Base-by-base conservation (phyloP, 2,329 filamentous ascomycete species). In the Fusarium kyushuense region DNA sequence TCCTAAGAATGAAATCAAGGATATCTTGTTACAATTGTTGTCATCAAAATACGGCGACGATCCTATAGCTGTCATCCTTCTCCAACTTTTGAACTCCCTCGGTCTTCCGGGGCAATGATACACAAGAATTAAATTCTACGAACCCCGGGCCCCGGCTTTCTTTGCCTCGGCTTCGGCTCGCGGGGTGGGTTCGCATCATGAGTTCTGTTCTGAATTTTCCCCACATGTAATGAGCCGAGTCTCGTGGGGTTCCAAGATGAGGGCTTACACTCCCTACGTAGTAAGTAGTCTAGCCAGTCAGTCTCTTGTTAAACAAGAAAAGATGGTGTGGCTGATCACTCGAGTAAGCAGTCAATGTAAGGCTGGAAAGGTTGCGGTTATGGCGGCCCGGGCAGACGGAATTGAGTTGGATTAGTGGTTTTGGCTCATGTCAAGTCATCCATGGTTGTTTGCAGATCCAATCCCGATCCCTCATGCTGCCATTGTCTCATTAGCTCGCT, bases 101-200 rank as follows among this genome's bases (percentile, higher is more conserved):
- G 65, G 60, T 66, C 51, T 65, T 43, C 65, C 65, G 65, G 65
- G 54, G 33, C 65, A 68, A 69, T 65, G 65, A 65, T 65, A 41
- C 33, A 48, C 25, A 58, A 54, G n/a, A 38, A 54, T n/a, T 19
- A 30, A 47, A 36, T 29, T 33, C 17, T 47, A 54, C 65, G 69
- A 36, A 43, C 57, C 69, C 70, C 71, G 66, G 69, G 52, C 70
- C 71, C 71, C 69, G 58, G 56, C 58, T 61, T 32, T 46, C 21
- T 46, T 71, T 74, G 72, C 72, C 72, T 74, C 72, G 72, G 72
- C 72, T 74, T 74, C 72, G 72, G 72, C 72, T 74, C 60, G 70
- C 63, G 58, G 67, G 63, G 46, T 21, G 23, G n/a, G 23, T 25
- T 17, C 33, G 35, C 48, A 67, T 61, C 58, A 61, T 61, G 58